Percentiles rank a stretch among this genome's conserved stretches.
phyloP scores from a whole-genome alignment of 2,329 filamentous ascomycete genomes.

The Basipetospora sp. region DNA sequence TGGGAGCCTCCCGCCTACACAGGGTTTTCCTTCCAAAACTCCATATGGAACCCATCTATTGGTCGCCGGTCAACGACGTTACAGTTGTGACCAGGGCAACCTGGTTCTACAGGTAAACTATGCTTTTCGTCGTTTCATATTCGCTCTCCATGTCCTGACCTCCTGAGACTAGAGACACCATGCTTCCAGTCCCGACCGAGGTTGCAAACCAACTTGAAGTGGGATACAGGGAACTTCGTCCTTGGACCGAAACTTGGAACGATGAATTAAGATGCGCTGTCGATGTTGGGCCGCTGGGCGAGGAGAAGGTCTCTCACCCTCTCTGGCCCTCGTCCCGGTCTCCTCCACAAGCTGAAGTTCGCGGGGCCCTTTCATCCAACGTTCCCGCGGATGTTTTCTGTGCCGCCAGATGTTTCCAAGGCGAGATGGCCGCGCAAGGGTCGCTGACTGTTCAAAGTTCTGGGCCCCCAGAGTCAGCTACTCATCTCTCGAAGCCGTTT shows the following conservation, averaged over 20 bases:
- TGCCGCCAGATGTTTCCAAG: slow-evolving; percentile 43
- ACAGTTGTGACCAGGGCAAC: slow-evolving; percentile 71
- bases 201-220: slow-evolving; percentile 85
- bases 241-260: slow-evolving; percentile 83
- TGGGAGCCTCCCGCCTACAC: slow-evolving; percentile 81
- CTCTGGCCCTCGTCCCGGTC: slow-evolving; percentile 52
- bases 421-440: slow-evolving; percentile 44
- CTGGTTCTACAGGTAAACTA: slow-evolving; percentile 91
- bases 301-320: slow-evolving; percentile 75
- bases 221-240: slow-evolving; percentile 74
- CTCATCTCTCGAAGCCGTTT: slow-evolving; percentile 35
- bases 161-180: slow-evolving; percentile 68
- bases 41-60: slow-evolving; percentile 93
- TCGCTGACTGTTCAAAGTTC: slow-evolving; percentile 13
- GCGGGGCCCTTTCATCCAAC: not conserved
- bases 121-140: too few species aligned
- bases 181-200: slow-evolving; percentile 71
- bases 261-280: slow-evolving; percentile 84
- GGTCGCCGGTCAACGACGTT: slow-evolving; percentile 84
- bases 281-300: slow-evolving; percentile 75
- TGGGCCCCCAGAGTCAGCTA: slow-evolving; percentile 14
- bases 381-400: slow-evolving; percentile 35
- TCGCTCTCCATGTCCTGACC: too few species aligned
- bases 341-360: slow-evolving; percentile 8
- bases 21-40: slow-evolving; percentile 69